These are phyloP conservation scores for Taxillus chinensis DNA, from an alignment of 164 flowering plant genomes.

Conservation along the genomic window DNA sequence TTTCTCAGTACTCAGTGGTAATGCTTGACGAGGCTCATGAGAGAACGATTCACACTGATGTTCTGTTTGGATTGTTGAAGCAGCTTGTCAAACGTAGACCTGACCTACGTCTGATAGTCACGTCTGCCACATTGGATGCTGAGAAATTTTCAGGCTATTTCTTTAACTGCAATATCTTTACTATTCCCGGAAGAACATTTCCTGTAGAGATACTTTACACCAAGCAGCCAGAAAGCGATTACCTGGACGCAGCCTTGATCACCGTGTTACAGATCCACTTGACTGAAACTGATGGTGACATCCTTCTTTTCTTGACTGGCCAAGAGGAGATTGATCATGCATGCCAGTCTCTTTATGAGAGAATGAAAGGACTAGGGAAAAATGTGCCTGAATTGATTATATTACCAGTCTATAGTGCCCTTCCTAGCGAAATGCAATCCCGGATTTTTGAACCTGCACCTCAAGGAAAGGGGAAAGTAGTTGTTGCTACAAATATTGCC, in stretches of 20 bases:
- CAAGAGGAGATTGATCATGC: constrained; percentile 4
- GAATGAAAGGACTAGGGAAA: constrained; percentile 4
- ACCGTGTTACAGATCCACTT: constrained; percentile 4
- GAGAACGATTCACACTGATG: constrained; percentile 5
- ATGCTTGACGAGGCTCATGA: constrained; percentile 4
- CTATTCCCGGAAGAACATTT: constrained; percentile 2
- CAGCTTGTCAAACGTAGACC: constrained; percentile 3
- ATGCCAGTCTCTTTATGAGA: constrained; percentile 4
- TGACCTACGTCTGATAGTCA: not conserved
- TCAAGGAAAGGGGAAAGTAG: constrained; percentile 3
- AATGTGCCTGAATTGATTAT: constrained; percentile 4
- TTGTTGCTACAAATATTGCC: constrained; percentile 3
- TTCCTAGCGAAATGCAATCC: constrained; percentile 1
- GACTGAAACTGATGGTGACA: constrained; percentile 1
- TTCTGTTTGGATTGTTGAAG: constrained; percentile 1
- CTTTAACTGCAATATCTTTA: constrained; percentile 2
- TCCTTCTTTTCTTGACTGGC: constrained; percentile 2
- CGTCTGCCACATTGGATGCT: constrained; percentile 3
- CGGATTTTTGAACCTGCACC: constrained; percentile 3
- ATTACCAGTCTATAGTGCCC: constrained; percentile 4
- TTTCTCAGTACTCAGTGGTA: constrained; percentile 5
- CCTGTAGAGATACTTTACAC: constrained; percentile 5
- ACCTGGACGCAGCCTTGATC: constrained; percentile 1
- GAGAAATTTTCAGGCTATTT: constrained; percentile 4
- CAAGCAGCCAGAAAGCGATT: constrained; percentile 5